phyloP scores from a whole-genome alignment of 352 stramenopile genomes.

The Blastocystis sp. region DNA sequence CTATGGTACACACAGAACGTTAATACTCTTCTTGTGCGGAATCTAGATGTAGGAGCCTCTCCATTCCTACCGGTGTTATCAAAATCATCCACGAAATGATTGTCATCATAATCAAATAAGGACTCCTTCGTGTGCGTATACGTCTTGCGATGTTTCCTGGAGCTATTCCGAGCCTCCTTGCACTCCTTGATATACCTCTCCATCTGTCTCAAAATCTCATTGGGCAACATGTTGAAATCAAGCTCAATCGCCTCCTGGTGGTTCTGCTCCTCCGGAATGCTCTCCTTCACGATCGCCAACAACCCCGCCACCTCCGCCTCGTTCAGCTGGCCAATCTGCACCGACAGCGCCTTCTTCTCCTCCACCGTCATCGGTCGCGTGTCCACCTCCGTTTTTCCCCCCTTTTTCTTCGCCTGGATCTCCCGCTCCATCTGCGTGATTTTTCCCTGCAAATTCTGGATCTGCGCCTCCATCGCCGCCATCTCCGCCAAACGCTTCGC shows the following conservation, averaged over 20 bases:
- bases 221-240: slow-evolving; percentile 14
- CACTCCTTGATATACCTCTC: slow-evolving; percentile 30
- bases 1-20: neutral
- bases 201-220: slow-evolving; percentile 36
- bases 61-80: slow-evolving; percentile 1
- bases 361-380: slow-evolving; percentile 37
- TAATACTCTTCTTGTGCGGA: slow-evolving; percentile 43
- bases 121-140: slow-evolving; percentile 18
- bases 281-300: neutral
- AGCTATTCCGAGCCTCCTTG: slow-evolving; percentile 5
- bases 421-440: slow-evolving; percentile 85
- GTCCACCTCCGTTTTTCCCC: neutral
- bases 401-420: slow-evolving; percentile 72
- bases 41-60: neutral
- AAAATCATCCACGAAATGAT: slow-evolving; percentile 48
- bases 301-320: slow-evolving; percentile 68
- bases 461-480: slow-evolving; percentile 78
- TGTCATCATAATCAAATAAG: slow-evolving; percentile 42
- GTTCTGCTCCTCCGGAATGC: slow-evolving; percentile 17
- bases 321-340: slow-evolving; percentile 68
- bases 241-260: slow-evolving; percentile 45
- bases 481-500: slow-evolving; percentile 68
- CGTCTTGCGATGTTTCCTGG: slow-evolving; percentile 21
- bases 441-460: slow-evolving; percentile 78
- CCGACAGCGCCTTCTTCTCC: slow-evolving; percentile 45